Percentiles rank a stretch among this genome's conserved stretches.
These are phyloP conservation scores for Fusarium pseudonygamai DNA, from an alignment of 2,329 filamentous ascomycete genomes.

Conservation along the genomic window DNA sequence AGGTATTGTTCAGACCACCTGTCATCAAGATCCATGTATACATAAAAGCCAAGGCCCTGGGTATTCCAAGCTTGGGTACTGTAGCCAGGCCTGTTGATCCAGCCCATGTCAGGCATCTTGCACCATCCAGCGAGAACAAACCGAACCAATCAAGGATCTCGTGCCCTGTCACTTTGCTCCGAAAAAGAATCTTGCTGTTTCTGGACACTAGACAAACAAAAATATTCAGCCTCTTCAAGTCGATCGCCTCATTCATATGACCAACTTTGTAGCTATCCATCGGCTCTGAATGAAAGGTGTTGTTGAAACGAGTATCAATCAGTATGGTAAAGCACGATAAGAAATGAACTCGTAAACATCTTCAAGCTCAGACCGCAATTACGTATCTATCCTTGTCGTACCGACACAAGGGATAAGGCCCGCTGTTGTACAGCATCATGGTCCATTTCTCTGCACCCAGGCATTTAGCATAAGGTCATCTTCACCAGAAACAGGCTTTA, in stretches of 20 bases:
- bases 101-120: background rate
- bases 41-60: background rate
- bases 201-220: background rate
- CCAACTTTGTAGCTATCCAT: background rate
- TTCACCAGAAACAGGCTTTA: background rate
- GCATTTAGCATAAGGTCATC: constrained; percentile 3
- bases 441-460: background rate
- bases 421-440: background rate
- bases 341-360: background rate
- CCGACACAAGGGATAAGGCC: constrained; percentile 36
- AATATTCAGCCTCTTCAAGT: background rate
- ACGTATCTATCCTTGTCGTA: constrained; percentile 10
- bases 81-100: background rate
- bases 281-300: background rate
- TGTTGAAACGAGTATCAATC: no score
- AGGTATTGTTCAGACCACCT: background rate
- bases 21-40: background rate
- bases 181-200: background rate
- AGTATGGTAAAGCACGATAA: background rate
- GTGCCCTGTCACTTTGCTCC: background rate
- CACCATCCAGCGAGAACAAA: background rate
- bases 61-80: background rate
- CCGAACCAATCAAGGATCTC: background rate
- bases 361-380: background rate
- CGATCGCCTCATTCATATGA: background rate